Conservation (phyloP, 2,329 filamentous ascomycete species). For the Tricladium varicosporioides region DNA sequence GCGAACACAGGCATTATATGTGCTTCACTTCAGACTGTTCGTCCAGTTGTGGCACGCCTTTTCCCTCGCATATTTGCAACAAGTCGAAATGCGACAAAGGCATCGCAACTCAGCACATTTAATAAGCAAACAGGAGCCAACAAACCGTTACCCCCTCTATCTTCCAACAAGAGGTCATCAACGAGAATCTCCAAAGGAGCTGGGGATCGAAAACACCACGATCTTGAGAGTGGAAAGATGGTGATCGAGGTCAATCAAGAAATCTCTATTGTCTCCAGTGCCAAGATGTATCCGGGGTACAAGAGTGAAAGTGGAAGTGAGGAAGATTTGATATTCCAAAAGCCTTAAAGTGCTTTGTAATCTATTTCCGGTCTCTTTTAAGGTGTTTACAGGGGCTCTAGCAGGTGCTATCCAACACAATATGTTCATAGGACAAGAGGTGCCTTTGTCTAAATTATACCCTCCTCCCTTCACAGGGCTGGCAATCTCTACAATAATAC, state of each 20-base stretch:
- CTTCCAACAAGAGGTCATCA: background rate
- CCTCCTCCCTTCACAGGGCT: no score
- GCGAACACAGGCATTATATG: constrained; percentile 39
- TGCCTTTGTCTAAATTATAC: no score
- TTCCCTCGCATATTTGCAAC: constrained; percentile 16
- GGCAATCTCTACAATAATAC: no score
- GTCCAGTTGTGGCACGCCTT: constrained; percentile 46
- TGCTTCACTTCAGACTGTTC: constrained; percentile 62
- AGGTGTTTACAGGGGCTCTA: background rate
- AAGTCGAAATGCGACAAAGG: background rate
- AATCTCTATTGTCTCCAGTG: background rate
- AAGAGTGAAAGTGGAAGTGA: background rate
- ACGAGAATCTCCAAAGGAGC: background rate
- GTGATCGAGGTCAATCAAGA: background rate
- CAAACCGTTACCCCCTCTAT: background rate
- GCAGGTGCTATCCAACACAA: background rate
- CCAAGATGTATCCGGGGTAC: background rate
- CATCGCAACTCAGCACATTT: no score
- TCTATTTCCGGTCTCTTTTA: background rate
- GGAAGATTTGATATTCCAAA: background rate
- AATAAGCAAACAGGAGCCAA: background rate
- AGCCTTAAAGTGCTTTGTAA: background rate
- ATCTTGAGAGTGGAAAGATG: background rate
- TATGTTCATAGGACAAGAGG: background rate
- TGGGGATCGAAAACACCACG: background rate